A percentile compares a stretch with the other conserved stretches of the same genome.
phyloP scores from a whole-genome alignment of 345 rosid species.

The Xanthoceras sorbifolium region DNA sequence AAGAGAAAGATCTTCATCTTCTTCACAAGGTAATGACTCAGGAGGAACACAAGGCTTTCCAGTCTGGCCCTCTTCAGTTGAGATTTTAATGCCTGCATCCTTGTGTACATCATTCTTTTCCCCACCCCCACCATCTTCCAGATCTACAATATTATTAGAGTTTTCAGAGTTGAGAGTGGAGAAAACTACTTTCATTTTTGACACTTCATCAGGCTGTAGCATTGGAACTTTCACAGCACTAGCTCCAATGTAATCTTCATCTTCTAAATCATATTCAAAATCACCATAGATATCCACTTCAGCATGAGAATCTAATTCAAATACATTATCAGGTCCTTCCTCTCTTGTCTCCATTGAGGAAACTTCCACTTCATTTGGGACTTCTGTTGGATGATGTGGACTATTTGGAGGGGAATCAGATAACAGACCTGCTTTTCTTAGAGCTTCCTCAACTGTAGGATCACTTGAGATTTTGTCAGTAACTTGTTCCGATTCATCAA shows the following conservation, averaged over 20 bases:
- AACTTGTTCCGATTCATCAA: slow-evolving; percentile 38
- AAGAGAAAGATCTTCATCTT: slow-evolving; percentile 55
- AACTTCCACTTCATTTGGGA: slow-evolving; percentile 35
- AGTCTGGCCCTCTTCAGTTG: slow-evolving; percentile 33
- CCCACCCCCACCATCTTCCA: slow-evolving; percentile 31
- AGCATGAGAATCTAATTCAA: slow-evolving; percentile 61
- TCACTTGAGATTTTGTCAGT: slow-evolving; percentile 41
- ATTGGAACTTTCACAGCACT: slow-evolving; percentile 46
- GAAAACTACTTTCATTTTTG: slow-evolving; percentile 73
- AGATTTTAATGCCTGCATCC: slow-evolving; percentile 23
- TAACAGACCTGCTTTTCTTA: slow-evolving; percentile 86
- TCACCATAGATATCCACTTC: slow-evolving; percentile 83
- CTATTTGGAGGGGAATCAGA: slow-evolving; percentile 92
- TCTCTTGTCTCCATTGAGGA: slow-evolving; percentile 36
- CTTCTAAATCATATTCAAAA: slow-evolving; percentile 83
- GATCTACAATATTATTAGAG: slow-evolving; percentile 22
- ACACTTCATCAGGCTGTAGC: slow-evolving; percentile 49
- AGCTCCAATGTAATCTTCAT: slow-evolving; percentile 76
- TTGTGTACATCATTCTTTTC: slow-evolving; percentile 32
- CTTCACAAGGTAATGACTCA: slow-evolving; percentile 43
- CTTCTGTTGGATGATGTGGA: slow-evolving; percentile 47
- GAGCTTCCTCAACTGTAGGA: slow-evolving; percentile 56
- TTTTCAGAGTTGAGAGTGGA: slow-evolving; percentile 59
- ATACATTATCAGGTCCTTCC: slow-evolving; percentile 62
- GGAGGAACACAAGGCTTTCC: slow-evolving; percentile 33